Evolutionary conservation across 2,329 filamentous ascomycete genomes (phyloP), one percentile per base, ranked within the genome.

Genomic region (Scytalidium sp.): DNA sequence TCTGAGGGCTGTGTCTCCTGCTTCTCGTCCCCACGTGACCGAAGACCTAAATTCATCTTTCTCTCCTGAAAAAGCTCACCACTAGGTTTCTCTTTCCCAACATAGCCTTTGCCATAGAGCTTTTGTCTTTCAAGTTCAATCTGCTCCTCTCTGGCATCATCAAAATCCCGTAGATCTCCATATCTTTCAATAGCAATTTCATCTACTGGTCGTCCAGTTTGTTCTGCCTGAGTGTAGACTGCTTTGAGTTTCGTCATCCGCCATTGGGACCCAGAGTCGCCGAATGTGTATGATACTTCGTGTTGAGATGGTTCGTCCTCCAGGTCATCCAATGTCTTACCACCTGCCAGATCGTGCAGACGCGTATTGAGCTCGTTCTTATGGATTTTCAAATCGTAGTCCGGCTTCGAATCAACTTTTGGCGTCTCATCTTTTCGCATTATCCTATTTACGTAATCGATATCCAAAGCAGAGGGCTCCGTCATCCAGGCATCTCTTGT

Each of bases 401-500:
- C 64, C 4, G 62, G 61, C 41, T 61, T 62, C 23, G 53, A 63
- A 43, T 67, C 64, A 5, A 61, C 59, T 41, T 61, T 62, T 23
- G 53, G 51, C 27, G 72, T 72, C 57, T 84, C 83, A 6, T 72
- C 66, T 52, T 82, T 83, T 53, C 79, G 77, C 1, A 70, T 69
- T 3, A 72, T 74, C 52, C 81, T 76, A 63, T 88, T 80, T 45
- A 90, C 78, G 65, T 96, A 96, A 64, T 97, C 92, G 50, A 97
- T 76, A 47, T 92, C 86, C 29, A 96, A 71, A 0, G 86, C 83
- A 0, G 88, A 89, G 0, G 93, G 91, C 0, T 87, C 87, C 52
- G 91, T 86, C 94, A 99, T 99, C 92, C 95, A 99, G 0, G 87
- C 82, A 67, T 97, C 94, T 55, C 95, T 83, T 57, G 84, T 79